Base-by-base conservation (phyloP, 768 basidiomycete species). In the Jaapia argillacea region DNA sequence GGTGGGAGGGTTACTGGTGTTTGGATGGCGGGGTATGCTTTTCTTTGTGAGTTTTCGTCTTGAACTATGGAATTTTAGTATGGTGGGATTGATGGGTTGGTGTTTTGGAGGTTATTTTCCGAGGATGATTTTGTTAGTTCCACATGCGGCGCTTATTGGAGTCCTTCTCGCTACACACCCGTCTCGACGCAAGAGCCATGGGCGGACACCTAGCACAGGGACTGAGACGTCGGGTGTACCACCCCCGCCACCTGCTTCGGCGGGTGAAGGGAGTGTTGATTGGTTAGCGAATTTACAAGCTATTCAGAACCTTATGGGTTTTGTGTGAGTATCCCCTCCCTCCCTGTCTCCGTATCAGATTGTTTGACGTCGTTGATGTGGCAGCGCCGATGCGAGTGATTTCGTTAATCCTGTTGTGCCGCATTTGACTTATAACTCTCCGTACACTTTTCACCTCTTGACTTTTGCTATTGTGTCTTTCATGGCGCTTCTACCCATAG, bases 221-320 rank as follows among this genome's bases (percentile, higher is more conserved):
- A n/a, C n/a, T n/a, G n/a, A 4, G 16, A 21, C 23, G 24, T 22
- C 10, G 36, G 40, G 18, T 23, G 26, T 41, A 51, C 45, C 20
- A 45, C 56, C 62, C 0, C 59, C 67, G 2, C 57, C 59, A 0
- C 63, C 62, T 6, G 55, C 64, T 13, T 61, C 65, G 16, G 54
- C 68, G 1, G 54, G 71, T 3, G 85, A 89, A 52, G 82, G 79
- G 3, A 75, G 77, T 7, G 71, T 79, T 0, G 83, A 86, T 45
- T 92, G 87, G 81, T 81, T 84, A 47, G 82, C 85, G 13, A 94
- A 92, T 49, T 64, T 93, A 2, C 89, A 92, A 61, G 89, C 72
- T 1, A 85, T 93, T 23, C 91, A 93, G 57, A 93, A 93, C 51
- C 72, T 93, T 24, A 92, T 93, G 89, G 89, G 88, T 4, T 63